These are phyloP conservation scores for Centrapalus pauciflorus DNA, from an alignment of 129 eudicot genomes.

Conservation along the genomic window DNA sequence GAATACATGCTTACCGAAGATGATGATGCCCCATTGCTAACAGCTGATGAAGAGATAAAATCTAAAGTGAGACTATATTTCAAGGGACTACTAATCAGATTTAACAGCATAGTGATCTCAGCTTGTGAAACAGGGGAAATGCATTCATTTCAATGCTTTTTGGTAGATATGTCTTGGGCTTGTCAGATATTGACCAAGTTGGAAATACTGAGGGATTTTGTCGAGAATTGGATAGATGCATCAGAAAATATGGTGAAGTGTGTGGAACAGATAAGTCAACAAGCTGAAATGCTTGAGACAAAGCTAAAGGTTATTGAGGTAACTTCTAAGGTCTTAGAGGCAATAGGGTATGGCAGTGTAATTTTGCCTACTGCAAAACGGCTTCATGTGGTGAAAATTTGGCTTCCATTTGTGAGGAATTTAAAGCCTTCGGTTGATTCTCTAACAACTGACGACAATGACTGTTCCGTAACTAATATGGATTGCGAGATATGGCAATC, in stretches of 20 bases:
- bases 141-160: conserved; percentile 32
- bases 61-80: conserved; percentile 50
- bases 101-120: conserved; percentile 36
- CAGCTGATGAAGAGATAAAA: conserved; percentile 49
- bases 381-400: conserved; percentile 44
- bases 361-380: conserved; percentile 45
- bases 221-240: conserved; percentile 49
- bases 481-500: conserved; percentile 64
- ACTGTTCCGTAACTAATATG: conserved; percentile 22
- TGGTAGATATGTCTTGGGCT: conserved; percentile 77
- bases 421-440: conserved; percentile 35
- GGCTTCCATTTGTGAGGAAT: conserved; percentile 64
- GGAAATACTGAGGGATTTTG: conserved; percentile 54
- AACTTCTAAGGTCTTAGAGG: conserved; percentile 50
- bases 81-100: conserved; percentile 40
- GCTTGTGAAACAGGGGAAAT: conserved; percentile 23
- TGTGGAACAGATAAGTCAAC: conserved; percentile 35
- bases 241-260: conserved; percentile 46
- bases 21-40: conserved; percentile 83
- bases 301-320: conserved; percentile 52
- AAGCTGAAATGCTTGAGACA: conserved; percentile 16
- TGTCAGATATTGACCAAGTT: conserved; percentile 63
- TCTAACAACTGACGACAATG: conserved; percentile 25
- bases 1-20: conserved; percentile 97
- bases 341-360: conserved; percentile 61